Conservation (phyloP, 805 yeast species). For the Starmerella scarabaei region DNA sequence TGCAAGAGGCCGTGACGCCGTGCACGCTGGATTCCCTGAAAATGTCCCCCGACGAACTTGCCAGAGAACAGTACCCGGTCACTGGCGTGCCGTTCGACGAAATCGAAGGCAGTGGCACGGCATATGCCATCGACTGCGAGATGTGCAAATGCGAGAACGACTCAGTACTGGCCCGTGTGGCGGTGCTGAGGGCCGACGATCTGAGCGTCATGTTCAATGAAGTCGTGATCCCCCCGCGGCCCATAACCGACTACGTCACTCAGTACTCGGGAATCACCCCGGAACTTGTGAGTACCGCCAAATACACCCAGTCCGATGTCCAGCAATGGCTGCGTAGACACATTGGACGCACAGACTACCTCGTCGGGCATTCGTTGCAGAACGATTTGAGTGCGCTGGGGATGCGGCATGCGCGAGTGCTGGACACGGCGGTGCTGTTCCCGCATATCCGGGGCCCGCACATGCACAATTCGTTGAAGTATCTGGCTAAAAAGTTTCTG, state of each 20-base stretch:
- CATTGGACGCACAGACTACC: constrained; percentile 44
- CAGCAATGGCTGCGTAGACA: constrained; percentile 42
- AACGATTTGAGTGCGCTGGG: constrained; percentile 63
- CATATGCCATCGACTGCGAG: constrained; percentile 85
- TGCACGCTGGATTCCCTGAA: constrained; percentile 34
- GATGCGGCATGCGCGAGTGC: constrained; percentile 56
- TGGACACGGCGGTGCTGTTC: constrained; percentile 63
- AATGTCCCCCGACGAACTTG: constrained; percentile 1
- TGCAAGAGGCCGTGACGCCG: background rate
- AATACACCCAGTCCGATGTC: constrained; percentile 52
- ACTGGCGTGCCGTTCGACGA: constrained; percentile 8
- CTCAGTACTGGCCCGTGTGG: constrained; percentile 60
- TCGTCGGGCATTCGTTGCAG: constrained; percentile 85
- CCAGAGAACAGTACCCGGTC: constrained; percentile 8
- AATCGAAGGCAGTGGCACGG: constrained; percentile 21
- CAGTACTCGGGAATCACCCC: constrained; percentile 76
- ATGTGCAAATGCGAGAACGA: constrained; percentile 62
- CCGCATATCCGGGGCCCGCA: constrained; percentile 82
- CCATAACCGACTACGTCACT: constrained; percentile 70
- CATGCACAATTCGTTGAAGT: constrained; percentile 60
- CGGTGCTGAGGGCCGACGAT: constrained; percentile 41
- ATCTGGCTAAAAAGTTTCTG: constrained; percentile 48
- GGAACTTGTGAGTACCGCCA: constrained; percentile 47
- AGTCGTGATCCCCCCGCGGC: constrained; percentile 63
- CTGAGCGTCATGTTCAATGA: constrained; percentile 54